Conservation (phyloP, 805 yeast species). For the Myxozyma sirexii region DNA sequence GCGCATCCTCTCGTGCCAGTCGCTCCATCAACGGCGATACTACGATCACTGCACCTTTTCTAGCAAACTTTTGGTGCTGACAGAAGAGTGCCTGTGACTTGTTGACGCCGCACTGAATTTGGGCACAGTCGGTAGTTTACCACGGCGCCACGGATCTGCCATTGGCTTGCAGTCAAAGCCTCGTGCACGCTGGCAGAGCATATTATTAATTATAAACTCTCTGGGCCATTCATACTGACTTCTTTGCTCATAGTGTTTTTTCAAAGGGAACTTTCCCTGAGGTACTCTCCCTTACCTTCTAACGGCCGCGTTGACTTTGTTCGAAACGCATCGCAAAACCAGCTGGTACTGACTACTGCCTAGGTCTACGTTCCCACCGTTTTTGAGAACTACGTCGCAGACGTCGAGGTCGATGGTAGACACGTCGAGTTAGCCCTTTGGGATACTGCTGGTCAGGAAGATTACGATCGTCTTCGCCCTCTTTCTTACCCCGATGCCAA, state of each 20-base stretch:
- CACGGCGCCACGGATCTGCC: neutral
- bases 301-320: neutral
- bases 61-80: neutral
- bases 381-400: constrained; percentile 96
- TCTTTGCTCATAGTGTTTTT: constrained; percentile 51
- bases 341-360: neutral
- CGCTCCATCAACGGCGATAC: no score
- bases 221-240: neutral
- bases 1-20: no score
- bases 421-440: constrained; percentile 91
- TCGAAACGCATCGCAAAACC: neutral
- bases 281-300: constrained; percentile 25
- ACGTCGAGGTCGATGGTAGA: constrained; percentile 88
- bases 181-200: neutral
- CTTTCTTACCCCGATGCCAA: constrained; percentile 89
- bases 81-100: neutral
- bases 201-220: neutral
- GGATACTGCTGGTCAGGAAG: constrained; percentile 99
- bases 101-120: neutral
- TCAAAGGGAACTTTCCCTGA: constrained; percentile 91
- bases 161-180: neutral
- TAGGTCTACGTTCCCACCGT: constrained; percentile 90
- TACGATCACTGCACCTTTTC: neutral
- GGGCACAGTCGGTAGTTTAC: neutral
- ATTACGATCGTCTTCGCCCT: constrained; percentile 91